Base-by-base conservation (phyloP, 176 grass and related monocot species). In the Panicum miliaceum region DNA sequence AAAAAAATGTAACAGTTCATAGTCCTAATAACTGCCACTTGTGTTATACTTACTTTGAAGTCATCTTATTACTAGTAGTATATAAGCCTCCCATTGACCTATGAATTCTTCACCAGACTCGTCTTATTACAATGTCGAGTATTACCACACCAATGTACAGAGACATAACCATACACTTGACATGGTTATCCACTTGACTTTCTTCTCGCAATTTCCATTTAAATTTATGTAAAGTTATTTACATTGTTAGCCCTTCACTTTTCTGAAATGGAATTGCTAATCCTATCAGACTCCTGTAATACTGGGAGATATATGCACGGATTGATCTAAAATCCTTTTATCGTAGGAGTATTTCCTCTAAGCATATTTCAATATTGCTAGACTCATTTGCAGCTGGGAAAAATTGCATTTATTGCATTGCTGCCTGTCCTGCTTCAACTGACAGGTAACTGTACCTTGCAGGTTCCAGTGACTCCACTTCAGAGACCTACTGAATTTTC, bases 391-490 rank as follows among this genome's bases (percentile, higher is more conserved):
- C 23, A 23, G 54, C 40, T 36, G 13, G 48, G 16, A 63, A 12
- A 22, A 35, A 25, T 64, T 19, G 56, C 68, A 56, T 80, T 32
- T 82, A 45, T 73, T 37, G 69, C 58, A 35, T 41, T 73, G 43
- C 51, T 79, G 42, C 65, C 45, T 36, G 43, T 81, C 71, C 59
- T 64, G 27, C 38, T 71, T 91, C 1, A 69, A 78, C 63, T 89
- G 61, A 94, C 73, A 3, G 52, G 46, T 23, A 73, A 72, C 48
- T 78, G 25, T 34, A 47, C 34, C 75, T 84, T 86, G 71, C 91
- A 99, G 96, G 88, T 85, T 80, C 93, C 93, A 68, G 82, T 92
- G 70, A 52, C 84, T 43, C 96, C 96, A 22, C 54, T 99, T 71
- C 84, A 88, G 48, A 92, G 77, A 93, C 82, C 68, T 41, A 73